Conservation (phyloP, 495 filamentous ascomycete species). For the Physcia stellaris region DNA sequence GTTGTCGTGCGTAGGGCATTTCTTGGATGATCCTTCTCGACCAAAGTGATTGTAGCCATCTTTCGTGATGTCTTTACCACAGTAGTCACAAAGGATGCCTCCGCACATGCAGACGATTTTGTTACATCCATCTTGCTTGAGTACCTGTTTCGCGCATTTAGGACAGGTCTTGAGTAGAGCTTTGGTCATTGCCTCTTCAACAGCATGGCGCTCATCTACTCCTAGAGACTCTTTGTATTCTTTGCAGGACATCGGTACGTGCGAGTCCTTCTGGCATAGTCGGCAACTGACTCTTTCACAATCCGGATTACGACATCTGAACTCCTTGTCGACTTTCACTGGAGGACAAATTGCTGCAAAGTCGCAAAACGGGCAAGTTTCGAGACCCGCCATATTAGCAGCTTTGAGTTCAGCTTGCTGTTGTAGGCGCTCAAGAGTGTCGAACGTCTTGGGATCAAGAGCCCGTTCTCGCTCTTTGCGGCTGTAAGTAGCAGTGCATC, state of each 20-base stretch:
- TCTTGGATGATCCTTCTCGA: slow-evolving; percentile 24
- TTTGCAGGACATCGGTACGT: slow-evolving; percentile 62
- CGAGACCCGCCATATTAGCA: slow-evolving; percentile 52
- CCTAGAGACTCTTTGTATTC: slow-evolving; percentile 50
- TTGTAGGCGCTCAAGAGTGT: slow-evolving; percentile 52
- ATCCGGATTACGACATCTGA: slow-evolving; percentile 51
- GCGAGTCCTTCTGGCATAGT: slow-evolving; percentile 54
- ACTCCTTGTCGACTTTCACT: slow-evolving; percentile 57
- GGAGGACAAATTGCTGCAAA: slow-evolving; percentile 62
- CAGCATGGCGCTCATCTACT: slow-evolving; percentile 42
- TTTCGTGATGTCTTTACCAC: slow-evolving; percentile 15
- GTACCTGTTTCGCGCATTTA: slow-evolving; percentile 46
- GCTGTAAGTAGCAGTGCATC: slow-evolving; percentile 37
- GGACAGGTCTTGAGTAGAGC: slow-evolving; percentile 53
- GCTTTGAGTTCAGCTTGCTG: slow-evolving; percentile 51
- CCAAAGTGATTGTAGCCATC: slow-evolving; percentile 29
- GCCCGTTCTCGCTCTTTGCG: slow-evolving; percentile 38
- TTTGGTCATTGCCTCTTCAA: slow-evolving; percentile 76
- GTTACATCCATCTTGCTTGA: slow-evolving; percentile 76
- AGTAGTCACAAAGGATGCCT: slow-evolving; percentile 19
- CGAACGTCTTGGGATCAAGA: slow-evolving; percentile 39
- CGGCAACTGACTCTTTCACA: slow-evolving; percentile 58
- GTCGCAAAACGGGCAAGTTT: slow-evolving; percentile 68
- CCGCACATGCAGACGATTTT: slow-evolving; percentile 55
- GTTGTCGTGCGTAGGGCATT: slow-evolving; percentile 56